These are phyloP conservation scores for Prunus mongolica DNA, from an alignment of 306 rosid genomes.

Conservation along the genomic window DNA sequence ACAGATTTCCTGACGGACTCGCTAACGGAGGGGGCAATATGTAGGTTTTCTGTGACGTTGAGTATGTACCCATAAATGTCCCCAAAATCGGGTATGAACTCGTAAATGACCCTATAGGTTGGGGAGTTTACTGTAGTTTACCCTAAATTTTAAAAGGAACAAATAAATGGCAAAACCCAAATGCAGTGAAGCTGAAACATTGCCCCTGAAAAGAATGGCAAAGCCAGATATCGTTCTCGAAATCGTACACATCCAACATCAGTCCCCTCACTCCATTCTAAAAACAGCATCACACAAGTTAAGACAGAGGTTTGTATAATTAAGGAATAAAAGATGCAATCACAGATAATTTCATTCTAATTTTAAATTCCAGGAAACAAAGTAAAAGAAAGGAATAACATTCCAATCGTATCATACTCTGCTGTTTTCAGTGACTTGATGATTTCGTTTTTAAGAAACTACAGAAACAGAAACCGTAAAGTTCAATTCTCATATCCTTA, in stretches of 20 bases:
- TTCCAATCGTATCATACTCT: neutral
- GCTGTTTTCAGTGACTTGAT: neutral
- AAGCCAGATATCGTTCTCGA: constrained; percentile 85
- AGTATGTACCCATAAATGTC: too few species aligned
- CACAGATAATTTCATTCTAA: neutral
- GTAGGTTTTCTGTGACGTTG: too few species aligned
- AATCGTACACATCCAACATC: constrained; percentile 98
- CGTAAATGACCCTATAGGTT: too few species aligned
- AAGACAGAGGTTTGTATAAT: neutral
- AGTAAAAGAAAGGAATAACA: constrained; percentile 14
- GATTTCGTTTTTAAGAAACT: neutral
- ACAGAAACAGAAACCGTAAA: neutral
- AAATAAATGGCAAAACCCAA: constrained; percentile 1
- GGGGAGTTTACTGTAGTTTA: too few species aligned
- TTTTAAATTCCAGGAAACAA: neutral
- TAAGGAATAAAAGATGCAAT: neutral
- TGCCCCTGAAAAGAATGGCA: constrained; percentile 92
- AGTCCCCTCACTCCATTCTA: constrained; percentile 96
- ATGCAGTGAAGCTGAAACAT: constrained; percentile 95
- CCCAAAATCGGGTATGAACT: too few species aligned
- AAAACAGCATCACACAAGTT: constrained; percentile 10
- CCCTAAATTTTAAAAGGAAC: too few species aligned
- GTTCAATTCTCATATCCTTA: neutral
- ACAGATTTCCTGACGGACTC: too few species aligned
- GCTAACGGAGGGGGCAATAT: too few species aligned